phyloP scores from a whole-genome alignment of 768 basidiomycete genomes.

The Leccinum olivaceopallidum region DNA sequence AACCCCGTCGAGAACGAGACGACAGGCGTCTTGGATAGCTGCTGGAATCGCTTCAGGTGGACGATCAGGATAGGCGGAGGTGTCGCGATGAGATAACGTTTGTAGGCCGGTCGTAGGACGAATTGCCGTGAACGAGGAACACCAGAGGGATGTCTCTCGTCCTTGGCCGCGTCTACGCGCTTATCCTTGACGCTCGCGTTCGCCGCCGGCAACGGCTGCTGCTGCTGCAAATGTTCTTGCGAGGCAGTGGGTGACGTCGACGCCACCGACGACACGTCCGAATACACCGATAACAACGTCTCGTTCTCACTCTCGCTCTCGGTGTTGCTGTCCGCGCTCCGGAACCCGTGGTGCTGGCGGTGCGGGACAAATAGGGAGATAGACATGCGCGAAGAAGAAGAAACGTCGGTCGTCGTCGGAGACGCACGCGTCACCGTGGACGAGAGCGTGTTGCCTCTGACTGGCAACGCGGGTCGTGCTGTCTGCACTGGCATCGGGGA shows the following conservation, averaged over 20 bases:
- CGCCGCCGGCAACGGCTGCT: slow-evolving; percentile 16
- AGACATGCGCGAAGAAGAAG: slow-evolving; percentile 26
- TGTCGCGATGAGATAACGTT: slow-evolving; percentile 87
- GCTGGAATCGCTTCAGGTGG: slow-evolving; percentile 95
- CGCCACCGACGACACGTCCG: slow-evolving; percentile 35
- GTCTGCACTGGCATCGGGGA: slow-evolving; percentile 32
- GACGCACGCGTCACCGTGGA: slow-evolving; percentile 14
- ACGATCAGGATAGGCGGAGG: slow-evolving; percentile 89
- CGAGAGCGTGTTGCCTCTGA: slow-evolving; percentile 11
- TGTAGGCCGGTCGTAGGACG: slow-evolving; percentile 83
- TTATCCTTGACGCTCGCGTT: slow-evolving; percentile 5
- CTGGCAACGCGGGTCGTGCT: slow-evolving; percentile 14
- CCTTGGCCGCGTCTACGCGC: slow-evolving; percentile 1
- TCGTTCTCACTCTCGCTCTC: slow-evolving; percentile 38
- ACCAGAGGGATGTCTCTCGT: slow-evolving; percentile 35
- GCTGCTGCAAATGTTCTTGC: slow-evolving; percentile 23
- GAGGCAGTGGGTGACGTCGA: slow-evolving; percentile 37
- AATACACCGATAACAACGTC: slow-evolving; percentile 29
- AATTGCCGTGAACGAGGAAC: slow-evolving; percentile 54
- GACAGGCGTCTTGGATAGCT: slow-evolving; percentile 62
- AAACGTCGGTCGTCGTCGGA: slow-evolving; percentile 10
- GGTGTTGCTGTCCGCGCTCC: slow-evolving; percentile 26
- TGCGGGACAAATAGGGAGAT: slow-evolving; percentile 30
- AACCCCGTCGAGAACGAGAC: slow-evolving; percentile 69
- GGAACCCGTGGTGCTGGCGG: slow-evolving; percentile 21